Base-by-base conservation (phyloP, 1,284 basidiomycete genomes). In the Moniliophthora roreri region DNA sequence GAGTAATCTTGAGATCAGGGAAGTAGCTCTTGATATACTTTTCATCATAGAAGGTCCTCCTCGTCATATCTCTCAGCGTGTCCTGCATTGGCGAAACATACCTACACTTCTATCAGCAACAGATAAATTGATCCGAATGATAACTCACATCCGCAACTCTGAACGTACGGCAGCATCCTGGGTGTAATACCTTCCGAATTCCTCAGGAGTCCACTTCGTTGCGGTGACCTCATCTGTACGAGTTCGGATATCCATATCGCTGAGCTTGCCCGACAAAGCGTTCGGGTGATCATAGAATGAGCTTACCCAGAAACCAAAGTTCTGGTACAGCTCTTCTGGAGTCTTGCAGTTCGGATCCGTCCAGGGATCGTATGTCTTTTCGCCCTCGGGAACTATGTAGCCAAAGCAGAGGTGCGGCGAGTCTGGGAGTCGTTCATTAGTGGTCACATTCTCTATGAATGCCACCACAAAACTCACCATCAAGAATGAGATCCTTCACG, bases 341-440 rank as follows among this genome's bases (percentile, higher is more conserved):
- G 56, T 53, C 13, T 20, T 50, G 11, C 38, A n/a, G 13, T 46
- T 15, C 7, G 49, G 18, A 35, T 56, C 54, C 15, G 37, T 46
- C 53, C 37, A 58, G 26, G 54, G 58, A 34, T 59, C 52, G 24
- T 63, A 63, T 6, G 48, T 20, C 4, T 52, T 51, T 2, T 38
- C 44, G 2, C 52, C 57, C 3, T 24, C 39, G 8, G 63, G 64
- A 8, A 48, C 48, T 8, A 59, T 49, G 48, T 62, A 61, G 6
- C 65, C 68, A 39, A 71, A 63, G 1, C 65, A 61, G 3, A 57
- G 23, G 32, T 52, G 56, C n/a, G 69, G 66, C 6, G 69, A 62
- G 50, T 73, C 69, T 71, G 41, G 28, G 21, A 23, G 2, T 9
- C 3, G 8, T 24, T 15, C 9, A 20, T 26, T 8, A 23, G 35